A percentile compares a stretch with the other conserved stretches of the same genome.
Conservation (phyloP, 345 rosid species). For the Aquilaria sinensis region DNA sequence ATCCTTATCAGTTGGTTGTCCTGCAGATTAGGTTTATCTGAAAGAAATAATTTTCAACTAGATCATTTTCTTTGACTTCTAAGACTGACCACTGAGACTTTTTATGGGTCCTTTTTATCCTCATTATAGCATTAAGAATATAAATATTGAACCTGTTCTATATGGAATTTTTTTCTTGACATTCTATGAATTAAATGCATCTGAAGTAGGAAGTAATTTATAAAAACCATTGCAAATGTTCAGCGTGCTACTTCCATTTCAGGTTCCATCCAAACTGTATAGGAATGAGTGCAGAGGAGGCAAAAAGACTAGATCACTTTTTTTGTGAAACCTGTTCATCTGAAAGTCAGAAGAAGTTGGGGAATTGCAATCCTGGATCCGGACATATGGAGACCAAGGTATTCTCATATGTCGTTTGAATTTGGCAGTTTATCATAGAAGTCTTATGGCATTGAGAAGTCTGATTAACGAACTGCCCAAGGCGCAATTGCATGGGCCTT, state of each 20-base stretch:
- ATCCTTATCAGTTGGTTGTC: too few relatives aligned
- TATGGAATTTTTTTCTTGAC: not conserved
- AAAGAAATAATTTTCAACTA: too few relatives aligned
- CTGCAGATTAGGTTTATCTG: too few relatives aligned
- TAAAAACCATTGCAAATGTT: slow-evolving; percentile 17
- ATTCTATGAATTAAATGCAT: slow-evolving; percentile 6
- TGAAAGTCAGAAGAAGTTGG: slow-evolving; percentile 55
- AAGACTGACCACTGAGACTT: too few relatives aligned
- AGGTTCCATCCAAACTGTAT: slow-evolving; percentile 99
- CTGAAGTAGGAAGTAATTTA: slow-evolving; percentile 8
- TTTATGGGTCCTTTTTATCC: too few relatives aligned
- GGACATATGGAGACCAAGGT: slow-evolving; percentile 68
- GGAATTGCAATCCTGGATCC: slow-evolving; percentile 42
- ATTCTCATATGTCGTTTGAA: not conserved
- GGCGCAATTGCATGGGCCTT: not conserved
- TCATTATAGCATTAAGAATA: too few relatives aligned
- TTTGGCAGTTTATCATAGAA: not conserved
- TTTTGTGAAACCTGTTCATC: slow-evolving; percentile 81
- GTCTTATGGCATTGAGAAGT: slow-evolving; percentile 1
- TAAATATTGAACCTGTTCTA: not conserved
- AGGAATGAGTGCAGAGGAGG: slow-evolving; percentile 78
- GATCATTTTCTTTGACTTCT: too few relatives aligned
- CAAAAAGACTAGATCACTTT: slow-evolving; percentile 74
- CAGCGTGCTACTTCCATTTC: slow-evolving; percentile 49
- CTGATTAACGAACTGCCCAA: not conserved